Base-by-base conservation (phyloP, 805 yeast species). In the Cyberlindnera subsufficiens region DNA sequence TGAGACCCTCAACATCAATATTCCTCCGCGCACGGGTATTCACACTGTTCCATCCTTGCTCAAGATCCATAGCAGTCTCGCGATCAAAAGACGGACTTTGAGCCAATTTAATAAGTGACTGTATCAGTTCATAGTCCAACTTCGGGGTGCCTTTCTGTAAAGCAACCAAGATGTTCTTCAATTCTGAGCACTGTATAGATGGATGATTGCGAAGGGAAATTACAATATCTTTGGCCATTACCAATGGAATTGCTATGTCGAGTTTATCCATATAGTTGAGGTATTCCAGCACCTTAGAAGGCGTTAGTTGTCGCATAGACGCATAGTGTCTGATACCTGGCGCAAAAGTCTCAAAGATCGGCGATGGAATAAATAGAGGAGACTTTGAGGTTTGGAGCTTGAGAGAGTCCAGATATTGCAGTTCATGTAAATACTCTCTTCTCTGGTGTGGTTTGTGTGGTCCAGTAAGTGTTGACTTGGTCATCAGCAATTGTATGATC, bases 301-400 rank as follows among this genome's bases (percentile, higher is more conserved):
- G 46, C 3, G 42, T 30, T 13, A 52, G 48, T 4, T 27, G 13
- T 6, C 31, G 8, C 1, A 40, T 9, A 5, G 29, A n/a, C 9
- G 44, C 37, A 22, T 40, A 46, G 42, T 48, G 40, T 1, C 20
- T 27, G n/a, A 52, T 14, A 5, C 50, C 22, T 3, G 54, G 54
- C 5, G 43, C 34, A 39, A 52, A 44, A 1, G 53, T 52, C n/a
- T 48, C 47, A 29, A 36, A 48, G 1, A 50, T 44, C 7, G 51
- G 52, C 1, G 44, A 22, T 9, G 47, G 45, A 16, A 31, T 16
- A 25, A 39, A 46, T 19, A 52, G 20, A 11, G 50, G 30, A 3
- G 32, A 3, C 3, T 32, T 33, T 1, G 13, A 5, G 1, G 29
- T 25, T 29, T 49, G 53, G 0, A 47, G n/a, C 3, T 37, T 17